Conservation (phyloP, 1,139 yeast species). For the Diutina neorugosa region DNA sequence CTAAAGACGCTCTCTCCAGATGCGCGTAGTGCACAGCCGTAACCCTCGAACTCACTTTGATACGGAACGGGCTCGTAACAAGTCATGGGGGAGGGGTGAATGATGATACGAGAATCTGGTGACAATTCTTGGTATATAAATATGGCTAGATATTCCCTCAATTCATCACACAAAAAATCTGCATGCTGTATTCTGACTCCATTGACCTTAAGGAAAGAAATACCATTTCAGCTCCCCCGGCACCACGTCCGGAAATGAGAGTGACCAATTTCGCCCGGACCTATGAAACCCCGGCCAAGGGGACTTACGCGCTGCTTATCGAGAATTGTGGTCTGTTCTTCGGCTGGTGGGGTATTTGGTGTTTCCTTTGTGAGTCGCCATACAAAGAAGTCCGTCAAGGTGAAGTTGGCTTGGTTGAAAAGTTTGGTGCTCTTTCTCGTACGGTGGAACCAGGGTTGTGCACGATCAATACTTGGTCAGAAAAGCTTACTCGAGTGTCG, state of each 20-base stretch:
- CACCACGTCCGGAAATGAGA: conserved; percentile 9
- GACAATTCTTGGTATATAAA: neutral
- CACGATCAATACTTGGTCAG: conserved; percentile 55
- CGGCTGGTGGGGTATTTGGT: conserved; percentile 50
- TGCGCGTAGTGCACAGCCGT: neutral
- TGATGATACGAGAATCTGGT: neutral
- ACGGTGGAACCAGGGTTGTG: conserved; percentile 63
- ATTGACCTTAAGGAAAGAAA: neutral
- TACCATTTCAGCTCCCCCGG: neutral
- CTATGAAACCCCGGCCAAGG: conserved; percentile 25
- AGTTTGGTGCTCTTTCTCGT: conserved; percentile 56
- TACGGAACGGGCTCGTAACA: neutral
- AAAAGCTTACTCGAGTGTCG: conserved; percentile 39
- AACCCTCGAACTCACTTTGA: neutral
- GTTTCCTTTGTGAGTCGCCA: conserved; percentile 51
- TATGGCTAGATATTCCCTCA: neutral
- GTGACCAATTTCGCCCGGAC: conserved; percentile 19
- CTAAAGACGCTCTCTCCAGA: too few relatives aligned
- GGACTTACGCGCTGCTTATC: conserved; percentile 29
- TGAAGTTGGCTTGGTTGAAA: conserved; percentile 56
- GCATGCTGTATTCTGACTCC: neutral
- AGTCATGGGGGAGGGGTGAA: neutral
- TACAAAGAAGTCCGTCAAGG: conserved; percentile 56
- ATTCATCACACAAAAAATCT: too few relatives aligned
- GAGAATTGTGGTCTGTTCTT: conserved; percentile 31